A percentile compares a stretch with the other conserved stretches of the same genome.
These are phyloP conservation scores for Phytophthora parvispora DNA, from an alignment of 352 stramenopile species.

Conservation along the genomic window DNA sequence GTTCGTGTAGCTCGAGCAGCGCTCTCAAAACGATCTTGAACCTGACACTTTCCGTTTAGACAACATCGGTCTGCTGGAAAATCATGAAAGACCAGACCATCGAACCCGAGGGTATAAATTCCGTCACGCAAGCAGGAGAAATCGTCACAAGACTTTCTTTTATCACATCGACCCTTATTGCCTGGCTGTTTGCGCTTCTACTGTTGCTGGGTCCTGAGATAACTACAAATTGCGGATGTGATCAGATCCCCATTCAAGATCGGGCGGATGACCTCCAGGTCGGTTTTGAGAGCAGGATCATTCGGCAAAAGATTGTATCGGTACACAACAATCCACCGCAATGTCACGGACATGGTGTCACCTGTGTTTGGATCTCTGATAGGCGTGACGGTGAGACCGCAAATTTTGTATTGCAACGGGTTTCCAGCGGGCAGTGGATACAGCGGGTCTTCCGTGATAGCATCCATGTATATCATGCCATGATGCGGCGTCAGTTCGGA, in stretches of 20 bases:
- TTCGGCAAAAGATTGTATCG: conserved; percentile 39
- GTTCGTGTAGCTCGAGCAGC: no score
- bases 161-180: no score
- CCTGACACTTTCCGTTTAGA: no score
- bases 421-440: conserved; percentile 2
- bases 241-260: conserved; percentile 49
- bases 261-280: conserved; percentile 29
- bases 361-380: conserved; percentile 14
- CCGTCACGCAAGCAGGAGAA: no score
- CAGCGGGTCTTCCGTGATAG: conserved; percentile 7
- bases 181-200: no score
- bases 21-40: no score
- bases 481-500: conserved; percentile 9
- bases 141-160: no score
- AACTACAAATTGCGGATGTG: conserved; percentile 31
- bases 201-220: no score
- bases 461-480: conserved; percentile 21
- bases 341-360: no score
- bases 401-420: conserved; percentile 17
- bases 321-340: conserved; percentile 33
- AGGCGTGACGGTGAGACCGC: conserved; percentile 30
- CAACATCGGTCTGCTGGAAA: no score
- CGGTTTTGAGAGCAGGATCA: conserved; percentile 21
- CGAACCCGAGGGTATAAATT: no score
- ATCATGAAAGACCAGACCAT: no score